These are phyloP conservation scores for Acanthochlamys bracteata DNA, from an alignment of 106 monocot species.

Conservation along the genomic window DNA sequence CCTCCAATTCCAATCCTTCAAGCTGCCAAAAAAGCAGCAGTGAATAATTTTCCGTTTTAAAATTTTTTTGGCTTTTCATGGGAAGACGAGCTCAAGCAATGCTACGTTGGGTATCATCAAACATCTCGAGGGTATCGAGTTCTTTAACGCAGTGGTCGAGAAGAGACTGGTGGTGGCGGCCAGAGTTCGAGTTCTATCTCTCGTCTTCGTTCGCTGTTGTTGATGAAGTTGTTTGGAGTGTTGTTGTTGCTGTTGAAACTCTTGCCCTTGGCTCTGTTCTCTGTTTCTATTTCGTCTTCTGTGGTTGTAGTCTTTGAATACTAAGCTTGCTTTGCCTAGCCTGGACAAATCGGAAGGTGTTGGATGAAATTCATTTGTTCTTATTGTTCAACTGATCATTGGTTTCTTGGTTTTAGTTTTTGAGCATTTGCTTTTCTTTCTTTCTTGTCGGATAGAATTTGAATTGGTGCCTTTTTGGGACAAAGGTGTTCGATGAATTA, in stretches of 20 bases:
- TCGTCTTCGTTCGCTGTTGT: conserved; percentile 18
- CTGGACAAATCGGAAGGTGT: background rate
- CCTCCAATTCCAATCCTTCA: too few species aligned
- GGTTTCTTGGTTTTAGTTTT: too few species aligned
- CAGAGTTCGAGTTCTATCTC: conserved; percentile 4
- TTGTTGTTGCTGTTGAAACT: conserved; percentile 40
- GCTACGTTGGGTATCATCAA: background rate
- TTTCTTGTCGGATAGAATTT: too few species aligned
- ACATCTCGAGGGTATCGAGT: background rate
- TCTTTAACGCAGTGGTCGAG: background rate
- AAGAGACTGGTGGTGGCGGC: background rate
- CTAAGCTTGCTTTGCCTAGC: background rate
- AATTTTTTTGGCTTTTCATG: too few species aligned
- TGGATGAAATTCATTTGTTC: too few species aligned
- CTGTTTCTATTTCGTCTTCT: conserved; percentile 70
- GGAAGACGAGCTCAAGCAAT: background rate
- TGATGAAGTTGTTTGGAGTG: conserved; percentile 39
- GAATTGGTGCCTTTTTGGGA: too few species aligned
- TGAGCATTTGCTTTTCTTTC: too few species aligned
- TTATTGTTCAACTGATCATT: too few species aligned
- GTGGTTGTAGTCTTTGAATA: conserved; percentile 54
- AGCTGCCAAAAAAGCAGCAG: too few species aligned
- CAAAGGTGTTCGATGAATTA: too few species aligned
- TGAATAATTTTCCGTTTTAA: too few species aligned
- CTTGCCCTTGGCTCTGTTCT: conserved; percentile 35